Evolutionary conservation across 179 eudicot genomes (phyloP).

Genomic region (Spergularia azorica): DNA sequence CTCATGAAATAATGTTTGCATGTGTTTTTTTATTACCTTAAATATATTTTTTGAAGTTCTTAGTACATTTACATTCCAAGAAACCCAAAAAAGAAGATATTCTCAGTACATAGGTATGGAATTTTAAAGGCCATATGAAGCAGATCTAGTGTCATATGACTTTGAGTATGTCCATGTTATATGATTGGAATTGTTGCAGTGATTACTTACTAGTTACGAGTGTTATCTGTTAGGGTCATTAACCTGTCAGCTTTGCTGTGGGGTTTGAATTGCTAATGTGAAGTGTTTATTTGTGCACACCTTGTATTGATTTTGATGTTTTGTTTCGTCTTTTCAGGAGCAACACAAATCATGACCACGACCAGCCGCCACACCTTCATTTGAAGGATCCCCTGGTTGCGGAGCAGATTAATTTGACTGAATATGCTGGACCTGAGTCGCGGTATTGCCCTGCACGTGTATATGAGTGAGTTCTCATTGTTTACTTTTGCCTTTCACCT

Average conservation of each 20-base stretch:
- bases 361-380: conserved; percentile 95
- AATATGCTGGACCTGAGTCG: conserved; percentile 86
- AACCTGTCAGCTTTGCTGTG: neutral
- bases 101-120: no score
- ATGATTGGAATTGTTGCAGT: no score
- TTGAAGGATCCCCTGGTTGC: conserved; percentile 73
- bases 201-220: no score
- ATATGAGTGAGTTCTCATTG: conserved; percentile 65
- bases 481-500: neutral
- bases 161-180: no score
- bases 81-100: no score
- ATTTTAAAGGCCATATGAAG: no score
- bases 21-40: no score
- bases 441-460: conserved; percentile 99
- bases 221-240: neutral
- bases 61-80: no score
- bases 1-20: no score
- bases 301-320: conserved; percentile 7
- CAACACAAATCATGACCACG: conserved; percentile 96
- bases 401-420: conserved; percentile 61
- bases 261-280: no score
- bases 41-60: no score
- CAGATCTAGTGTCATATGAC: no score
- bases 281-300: conserved; percentile 13
- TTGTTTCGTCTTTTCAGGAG: conserved; percentile 49